Conservation (phyloP, 73 alveolate genomes). For the Tetrahymena thermophila region DNA sequence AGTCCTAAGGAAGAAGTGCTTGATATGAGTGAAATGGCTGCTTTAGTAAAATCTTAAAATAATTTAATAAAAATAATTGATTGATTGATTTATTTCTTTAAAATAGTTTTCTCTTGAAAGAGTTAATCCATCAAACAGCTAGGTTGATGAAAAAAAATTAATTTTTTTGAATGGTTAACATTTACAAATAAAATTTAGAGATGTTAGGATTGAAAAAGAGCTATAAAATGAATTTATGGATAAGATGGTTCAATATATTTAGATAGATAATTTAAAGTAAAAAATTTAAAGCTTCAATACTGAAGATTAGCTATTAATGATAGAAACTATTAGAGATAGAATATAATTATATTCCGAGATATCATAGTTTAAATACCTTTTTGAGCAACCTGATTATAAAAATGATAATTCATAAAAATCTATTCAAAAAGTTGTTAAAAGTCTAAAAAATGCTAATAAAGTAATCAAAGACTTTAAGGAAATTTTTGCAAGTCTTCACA, state of each 20-base stretch:
- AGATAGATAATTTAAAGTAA: conserved; percentile 21
- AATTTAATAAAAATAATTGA: background rate
- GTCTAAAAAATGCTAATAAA: background rate
- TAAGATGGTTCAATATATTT: conserved; percentile 6
- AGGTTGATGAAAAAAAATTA: conserved; percentile 38
- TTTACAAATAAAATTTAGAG: conserved; percentile 19
- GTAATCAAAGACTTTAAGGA: conserved; percentile 13
- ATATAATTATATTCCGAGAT: conserved; percentile 42
- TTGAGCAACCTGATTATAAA: conserved; percentile 34
- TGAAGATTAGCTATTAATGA: conserved; percentile 10
- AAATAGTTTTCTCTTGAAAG: conserved; percentile 40
- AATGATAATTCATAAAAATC: conserved; percentile 13
- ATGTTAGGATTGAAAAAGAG: conserved; percentile 15
- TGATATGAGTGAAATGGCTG: background rate
- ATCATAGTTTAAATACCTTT: conserved; percentile 39
- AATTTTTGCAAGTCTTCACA: background rate
- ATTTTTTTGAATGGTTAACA: conserved; percentile 40
- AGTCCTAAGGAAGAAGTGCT: conserved; percentile 35
- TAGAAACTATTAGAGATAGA: conserved; percentile 43
- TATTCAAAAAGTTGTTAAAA: conserved; percentile 1
- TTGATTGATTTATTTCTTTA: background rate
- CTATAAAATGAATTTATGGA: conserved; percentile 4
- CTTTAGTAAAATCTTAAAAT: background rate
- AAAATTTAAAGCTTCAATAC: background rate
- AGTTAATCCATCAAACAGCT: conserved; percentile 46